phyloP scores from a whole-genome alignment of 352 stramenopile species.

The Globisporangium spiculum region DNA sequence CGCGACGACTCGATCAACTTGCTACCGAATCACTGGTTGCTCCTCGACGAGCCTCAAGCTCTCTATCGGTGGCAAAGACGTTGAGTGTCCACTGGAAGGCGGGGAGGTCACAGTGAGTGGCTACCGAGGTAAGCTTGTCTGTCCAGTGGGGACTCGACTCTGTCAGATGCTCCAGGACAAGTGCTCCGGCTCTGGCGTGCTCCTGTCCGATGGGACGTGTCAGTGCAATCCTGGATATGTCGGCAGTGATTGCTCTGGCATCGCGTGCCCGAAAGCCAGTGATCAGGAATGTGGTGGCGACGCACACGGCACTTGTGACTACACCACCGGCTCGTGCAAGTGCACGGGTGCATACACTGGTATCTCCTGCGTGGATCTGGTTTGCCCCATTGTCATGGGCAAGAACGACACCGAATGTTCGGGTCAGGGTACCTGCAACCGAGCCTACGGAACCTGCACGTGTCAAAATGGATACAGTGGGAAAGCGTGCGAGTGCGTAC shows the following conservation, averaged over 20 bases:
- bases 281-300: constrained; percentile 40
- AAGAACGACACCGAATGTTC: constrained; percentile 64
- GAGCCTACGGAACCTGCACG: constrained; percentile 39
- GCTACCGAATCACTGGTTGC: constrained; percentile 60
- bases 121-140: constrained; percentile 48
- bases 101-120: constrained; percentile 50
- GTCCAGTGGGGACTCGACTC: constrained; percentile 41
- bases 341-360: constrained; percentile 56
- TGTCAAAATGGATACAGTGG: constrained; percentile 57
- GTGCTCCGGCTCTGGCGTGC: constrained; percentile 60
- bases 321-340: constrained; percentile 37
- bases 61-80: constrained; percentile 44
- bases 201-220: constrained; percentile 46
- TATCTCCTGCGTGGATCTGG: constrained; percentile 49
- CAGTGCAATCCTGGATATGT: constrained; percentile 54
- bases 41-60: constrained; percentile 36
- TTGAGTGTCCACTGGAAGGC: constrained; percentile 59
- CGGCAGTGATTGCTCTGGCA: constrained; percentile 50
- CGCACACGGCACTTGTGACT: constrained; percentile 44
- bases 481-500: constrained; percentile 67
- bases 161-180: constrained; percentile 70
- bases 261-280: constrained; percentile 39
- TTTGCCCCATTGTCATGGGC: constrained; percentile 38
- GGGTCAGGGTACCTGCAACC: constrained; percentile 57
- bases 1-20: constrained; percentile 33